Evolutionary conservation across 805 yeast genomes (phyloP).

Genomic region (Torulaspora franciscae): DNA sequence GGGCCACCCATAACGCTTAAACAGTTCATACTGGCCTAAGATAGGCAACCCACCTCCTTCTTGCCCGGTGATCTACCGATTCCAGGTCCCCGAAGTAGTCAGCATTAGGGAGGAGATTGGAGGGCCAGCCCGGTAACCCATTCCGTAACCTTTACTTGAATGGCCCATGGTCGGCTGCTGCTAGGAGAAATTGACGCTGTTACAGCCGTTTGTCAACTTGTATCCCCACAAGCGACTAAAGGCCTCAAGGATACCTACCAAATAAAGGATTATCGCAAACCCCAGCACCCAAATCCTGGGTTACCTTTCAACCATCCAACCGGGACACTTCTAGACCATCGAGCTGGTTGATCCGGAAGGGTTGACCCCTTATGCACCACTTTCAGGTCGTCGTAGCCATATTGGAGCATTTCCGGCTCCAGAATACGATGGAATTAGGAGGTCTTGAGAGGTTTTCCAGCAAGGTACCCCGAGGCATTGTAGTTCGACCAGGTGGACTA

Average conservation of each 20-base stretch:
- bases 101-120: no score
- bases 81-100: no score
- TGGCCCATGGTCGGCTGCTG: neutral
- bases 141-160: no score
- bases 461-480: neutral
- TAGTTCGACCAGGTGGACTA: neutral
- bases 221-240: neutral
- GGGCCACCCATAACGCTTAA: no score
- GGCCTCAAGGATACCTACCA: constrained; percentile 1
- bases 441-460: neutral
- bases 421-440: neutral
- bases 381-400: neutral
- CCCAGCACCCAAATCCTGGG: constrained; percentile 1
- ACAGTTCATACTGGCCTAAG: no score
- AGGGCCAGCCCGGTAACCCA: no score
- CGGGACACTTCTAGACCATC: constrained; percentile 1
- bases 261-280: constrained; percentile 3
- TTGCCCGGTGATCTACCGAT: no score
- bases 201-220: neutral
- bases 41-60: no score
- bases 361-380: neutral
- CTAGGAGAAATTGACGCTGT: neutral
- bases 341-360: neutral
- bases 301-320: neutral
- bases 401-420: neutral